Evolutionary conservation across 129 eudicot genomes (phyloP), one percentile per base, ranked within the genome.

Genomic region (Flaveria bidentis): DNA sequence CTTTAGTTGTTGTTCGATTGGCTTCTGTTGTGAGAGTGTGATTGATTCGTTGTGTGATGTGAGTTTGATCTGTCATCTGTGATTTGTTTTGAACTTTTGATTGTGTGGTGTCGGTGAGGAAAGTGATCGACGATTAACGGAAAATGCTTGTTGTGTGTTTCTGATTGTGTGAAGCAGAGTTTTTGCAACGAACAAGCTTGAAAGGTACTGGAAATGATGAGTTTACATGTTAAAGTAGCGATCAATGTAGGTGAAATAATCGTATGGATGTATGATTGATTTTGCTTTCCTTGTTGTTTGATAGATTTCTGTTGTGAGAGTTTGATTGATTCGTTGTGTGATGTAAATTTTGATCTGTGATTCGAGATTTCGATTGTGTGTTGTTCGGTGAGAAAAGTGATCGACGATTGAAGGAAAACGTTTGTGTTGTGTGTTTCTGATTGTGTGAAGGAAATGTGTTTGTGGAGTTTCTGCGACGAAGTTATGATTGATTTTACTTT

Each of bases 181-280:
- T 33, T 33, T 3, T 4, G 39, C 39, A 4, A 33, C 30, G 4
- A 33, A 33, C 39, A 33, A 33, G 39, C 6, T 33, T 33, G 4
- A 33, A 4, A 33, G 39, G 4, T 33, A 33, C 39, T 3, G 39
- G 39, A 33, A 33, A 33, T 4, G 39, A 33, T 33, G 5, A 33
- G 5, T 33, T 33, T 33, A 33, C 39, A 70, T 58, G 75, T 69
- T 69, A 45, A 45, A 72, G 63, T 73, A 80, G 77, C 80, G 80
- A 82, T 85, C 85, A 88, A 86, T 86, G 88, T 80, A 81, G 82
- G 90, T 88, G 79, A 82, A 50, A 12, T 50, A 41, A 51, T 69
- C 72, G 30, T 28, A 28, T 28, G 30, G 30, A 28, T 28, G 28
- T 44, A 33, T 33, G 39, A 33, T 60, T 67, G 18, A 47, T 33